Evolutionary conservation across 495 filamentous ascomycete species (phyloP), one percentile per base, ranked within the genome.

Genomic region (Cercophora scortea): DNA sequence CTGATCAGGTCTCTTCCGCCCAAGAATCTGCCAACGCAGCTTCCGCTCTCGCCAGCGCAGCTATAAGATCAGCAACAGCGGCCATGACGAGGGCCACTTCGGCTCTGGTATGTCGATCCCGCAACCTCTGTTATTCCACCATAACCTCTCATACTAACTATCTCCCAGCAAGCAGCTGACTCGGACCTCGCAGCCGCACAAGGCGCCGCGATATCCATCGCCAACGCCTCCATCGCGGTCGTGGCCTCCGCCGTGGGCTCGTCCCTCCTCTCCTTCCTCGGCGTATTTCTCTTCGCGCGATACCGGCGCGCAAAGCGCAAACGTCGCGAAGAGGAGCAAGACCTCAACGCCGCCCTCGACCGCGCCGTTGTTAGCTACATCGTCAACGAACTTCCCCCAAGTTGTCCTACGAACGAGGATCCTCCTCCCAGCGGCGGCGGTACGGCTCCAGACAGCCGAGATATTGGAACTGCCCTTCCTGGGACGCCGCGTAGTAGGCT

Each of bases 331-430:
- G 42, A 50, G 18, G 61, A 62, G 44, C 53, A 56, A n/a, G 45
- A 56, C 5, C 59, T 54, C 32, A 64, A 47, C 53, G 51, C 36
- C 1, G 63, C 63, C 4, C 52, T 64, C 0, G 63, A 63, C 38
- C 61, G 63, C 12, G 61, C 61, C 2, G 58, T 64, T 13, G 56
- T 66, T 9, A 63, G 58, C 52, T 66, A 64, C 41, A 64, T 60
- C 42, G 61, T 49, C 15, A 64, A 66, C 15, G 61, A 66, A 33
- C 47, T 25, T 5, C 25, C 25, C 5, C 2, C 38, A 8, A 39
- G 8, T 4, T 12, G 38, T 41, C 38, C 38, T 41, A 2, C 15
- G 38, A 41, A 25, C 25, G 25, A 25, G 25, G 25, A 25, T 5
- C 25, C 25, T 25, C 25, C 5, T 25, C 25, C 25, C 25, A 25